A percentile compares a stretch with the other conserved stretches of the same genome.
These are phyloP conservation scores for Starmera dryadoides DNA, from an alignment of 805 yeast species.

Conservation along the genomic window DNA sequence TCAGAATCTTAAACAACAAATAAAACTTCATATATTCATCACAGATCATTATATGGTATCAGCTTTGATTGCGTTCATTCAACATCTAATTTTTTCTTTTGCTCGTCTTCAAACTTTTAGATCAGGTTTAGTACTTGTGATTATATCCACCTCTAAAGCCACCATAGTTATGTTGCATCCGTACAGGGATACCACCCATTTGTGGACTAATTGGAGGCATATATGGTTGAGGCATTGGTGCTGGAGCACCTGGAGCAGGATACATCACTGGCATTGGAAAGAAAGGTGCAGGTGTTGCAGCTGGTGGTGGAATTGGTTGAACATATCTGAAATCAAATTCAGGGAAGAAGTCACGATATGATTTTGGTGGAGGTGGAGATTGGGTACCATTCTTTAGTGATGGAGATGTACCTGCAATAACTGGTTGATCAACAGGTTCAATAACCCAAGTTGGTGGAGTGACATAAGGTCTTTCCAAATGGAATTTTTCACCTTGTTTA, in stretches of 20 bases:
- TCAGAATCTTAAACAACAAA: too few species aligned
- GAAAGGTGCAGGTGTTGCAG: constrained; percentile 7
- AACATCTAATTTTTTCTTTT: background rate
- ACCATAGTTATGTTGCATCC: background rate
- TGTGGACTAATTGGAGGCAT: constrained; percentile 10
- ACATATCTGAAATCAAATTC: constrained; percentile 1
- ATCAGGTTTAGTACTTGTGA: background rate
- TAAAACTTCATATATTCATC: too few species aligned
- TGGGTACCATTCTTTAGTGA: background rate
- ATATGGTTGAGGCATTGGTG: background rate
- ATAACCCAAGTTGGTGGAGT: constrained; percentile 77
- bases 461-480: constrained; percentile 55
- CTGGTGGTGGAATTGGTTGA: constrained; percentile 4
- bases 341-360: constrained; percentile 2
- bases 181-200: constrained; percentile 5
- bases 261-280: constrained; percentile 14
- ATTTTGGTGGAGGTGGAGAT: constrained; percentile 1
- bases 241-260: constrained; percentile 1
- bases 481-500: constrained; percentile 22
- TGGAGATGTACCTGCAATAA: background rate
- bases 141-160: background rate
- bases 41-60: too few species aligned
- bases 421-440: constrained; percentile 21
- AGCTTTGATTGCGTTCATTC: too few species aligned
- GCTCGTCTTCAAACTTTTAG: too few species aligned